These are phyloP conservation scores for Populus ilicifolia DNA, from an alignment of 345 rosid genomes.

Conservation along the genomic window DNA sequence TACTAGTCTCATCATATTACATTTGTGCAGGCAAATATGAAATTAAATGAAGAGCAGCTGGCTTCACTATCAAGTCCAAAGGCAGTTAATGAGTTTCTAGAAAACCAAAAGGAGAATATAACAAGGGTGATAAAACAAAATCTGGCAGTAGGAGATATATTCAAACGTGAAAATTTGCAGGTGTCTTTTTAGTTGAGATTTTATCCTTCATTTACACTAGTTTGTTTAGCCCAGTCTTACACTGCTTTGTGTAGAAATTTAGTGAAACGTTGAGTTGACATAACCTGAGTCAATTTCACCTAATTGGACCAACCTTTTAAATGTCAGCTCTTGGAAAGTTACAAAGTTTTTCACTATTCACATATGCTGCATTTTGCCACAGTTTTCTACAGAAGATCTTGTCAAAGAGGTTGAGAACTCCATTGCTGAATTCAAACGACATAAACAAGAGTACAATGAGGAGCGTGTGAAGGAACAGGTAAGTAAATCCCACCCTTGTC, in stretches of 20 bases:
- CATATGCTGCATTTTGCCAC: conserved; percentile 15
- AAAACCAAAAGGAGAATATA: conserved; percentile 63
- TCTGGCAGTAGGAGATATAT: conserved; percentile 71
- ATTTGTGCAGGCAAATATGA: conserved; percentile 57
- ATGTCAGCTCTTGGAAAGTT: too few relatives aligned
- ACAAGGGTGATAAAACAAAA: conserved; percentile 61
- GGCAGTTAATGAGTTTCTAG: conserved; percentile 74
- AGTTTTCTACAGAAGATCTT: conserved; percentile 78
- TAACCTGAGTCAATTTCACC: neutral
- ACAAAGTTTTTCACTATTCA: too few relatives aligned
- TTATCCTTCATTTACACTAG: neutral
- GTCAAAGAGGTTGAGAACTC: conserved; percentile 76
- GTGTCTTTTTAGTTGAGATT: conserved; percentile 17
- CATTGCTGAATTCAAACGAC: conserved; percentile 66
- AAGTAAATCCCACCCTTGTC: conserved; percentile 7
- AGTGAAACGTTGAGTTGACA: neutral
- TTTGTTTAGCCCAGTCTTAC: too few relatives aligned
- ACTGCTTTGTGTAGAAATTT: too few relatives aligned
- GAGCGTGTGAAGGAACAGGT: conserved; percentile 79
- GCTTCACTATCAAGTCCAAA: conserved; percentile 76
- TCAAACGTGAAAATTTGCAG: conserved; percentile 72
- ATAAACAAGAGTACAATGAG: conserved; percentile 82
- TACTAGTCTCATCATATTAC: neutral
- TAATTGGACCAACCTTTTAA: too few relatives aligned
- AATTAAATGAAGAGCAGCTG: conserved; percentile 66